Base-by-base conservation (phyloP, 2,329 filamentous ascomycete genomes). In the Cladophialophora bantiana region DNA sequence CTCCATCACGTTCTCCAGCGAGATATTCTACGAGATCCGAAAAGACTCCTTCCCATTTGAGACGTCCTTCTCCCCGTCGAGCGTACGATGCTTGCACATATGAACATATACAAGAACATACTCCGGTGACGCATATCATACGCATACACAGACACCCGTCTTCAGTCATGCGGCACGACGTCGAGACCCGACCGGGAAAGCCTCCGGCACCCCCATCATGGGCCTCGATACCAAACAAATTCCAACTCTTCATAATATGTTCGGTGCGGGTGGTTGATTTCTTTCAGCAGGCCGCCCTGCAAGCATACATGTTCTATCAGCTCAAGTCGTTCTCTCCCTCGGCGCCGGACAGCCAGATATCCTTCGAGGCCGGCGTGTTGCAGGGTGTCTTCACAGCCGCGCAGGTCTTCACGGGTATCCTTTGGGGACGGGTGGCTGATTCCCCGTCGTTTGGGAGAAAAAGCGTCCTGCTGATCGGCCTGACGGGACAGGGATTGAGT, bases 281-380 rank as follows among this genome's bases (percentile, higher is more conserved):
- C n/a, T 81, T 94, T 52, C 89, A 90, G 0, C 90, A 92, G 73
- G 91, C 89, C 0, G 89, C 86, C 10, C 76, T 91, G 7, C 83
- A 89, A 78, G 84, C 89, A 1, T 93, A 93, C 78, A 89, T 93
- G 83, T 93, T 90, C 78, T 93, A 92, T 77, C 90, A 92, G 75
- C 83, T 94, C 31, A 87, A 87, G 73, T 92, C 88, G 70, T 92
- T 94, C 72, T 82, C 88, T 3, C 79, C 79, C 10, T 79, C 75
- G 26, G 75, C 80, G 6, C 75, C 81, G 1, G 82, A 86, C 45
- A 80, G 80, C 2, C 86, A 84, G 4, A 91, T 94, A 70, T 85
- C 91, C 0, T 83, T 84, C 60, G 90, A 93, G 76, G 89, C 89
- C 1, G 91, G 91, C 31, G 78, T 93, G 1, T 81, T 94, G 31